A percentile compares a stretch with the other conserved stretches of the same genome.
phyloP scores from a whole-genome alignment of 2,329 filamentous ascomycete genomes.

The Cladophialophora chaetospira region DNA sequence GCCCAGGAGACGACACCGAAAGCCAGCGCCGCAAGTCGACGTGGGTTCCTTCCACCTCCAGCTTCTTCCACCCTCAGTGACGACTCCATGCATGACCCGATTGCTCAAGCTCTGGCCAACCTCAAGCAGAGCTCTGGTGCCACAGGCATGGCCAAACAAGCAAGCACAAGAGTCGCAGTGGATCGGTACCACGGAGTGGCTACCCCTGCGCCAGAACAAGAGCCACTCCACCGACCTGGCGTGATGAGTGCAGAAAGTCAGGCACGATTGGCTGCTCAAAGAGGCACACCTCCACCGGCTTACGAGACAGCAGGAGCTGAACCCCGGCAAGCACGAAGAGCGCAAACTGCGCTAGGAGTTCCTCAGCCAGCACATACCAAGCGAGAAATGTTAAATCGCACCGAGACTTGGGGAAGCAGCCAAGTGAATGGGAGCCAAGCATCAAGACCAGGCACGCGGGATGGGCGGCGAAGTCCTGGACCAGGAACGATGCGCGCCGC shows the following conservation, averaged over 20 bases:
- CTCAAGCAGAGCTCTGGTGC: slow-evolving; percentile 60
- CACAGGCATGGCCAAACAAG: slow-evolving; percentile 68
- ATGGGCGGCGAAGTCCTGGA: slow-evolving; percentile 30
- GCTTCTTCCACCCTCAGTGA: slow-evolving; percentile 49
- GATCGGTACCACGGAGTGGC: slow-evolving; percentile 93
- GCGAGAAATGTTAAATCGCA: slow-evolving; percentile 92
- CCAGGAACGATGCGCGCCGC: slow-evolving; percentile 28
- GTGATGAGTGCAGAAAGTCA: slow-evolving; percentile 37
- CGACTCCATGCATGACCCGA: slow-evolving; percentile 68
- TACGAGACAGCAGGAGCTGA: slow-evolving; percentile 66
- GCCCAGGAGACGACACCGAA: slow-evolving; percentile 49
- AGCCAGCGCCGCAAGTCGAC: slow-evolving; percentile 41
- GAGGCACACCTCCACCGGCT: slow-evolving; percentile 81
- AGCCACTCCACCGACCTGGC: slow-evolving; percentile 36
- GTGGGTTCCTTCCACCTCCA: slow-evolving; percentile 23
- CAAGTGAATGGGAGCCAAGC: slow-evolving; percentile 16
- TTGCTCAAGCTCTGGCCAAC: slow-evolving; percentile 88
- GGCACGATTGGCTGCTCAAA: slow-evolving; percentile 59
- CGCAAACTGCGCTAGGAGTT: slow-evolving; percentile 31
- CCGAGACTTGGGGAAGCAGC: slow-evolving; percentile 69
- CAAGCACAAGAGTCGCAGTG: slow-evolving; percentile 82
- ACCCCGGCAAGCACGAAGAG: slow-evolving; percentile 4
- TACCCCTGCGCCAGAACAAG: slow-evolving; percentile 66
- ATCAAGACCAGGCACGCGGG: slow-evolving; percentile 27
- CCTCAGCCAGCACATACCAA: slow-evolving; percentile 91